Base-by-base conservation (phyloP, 331 rosid genomes). In the Prunus yedoensis region DNA sequence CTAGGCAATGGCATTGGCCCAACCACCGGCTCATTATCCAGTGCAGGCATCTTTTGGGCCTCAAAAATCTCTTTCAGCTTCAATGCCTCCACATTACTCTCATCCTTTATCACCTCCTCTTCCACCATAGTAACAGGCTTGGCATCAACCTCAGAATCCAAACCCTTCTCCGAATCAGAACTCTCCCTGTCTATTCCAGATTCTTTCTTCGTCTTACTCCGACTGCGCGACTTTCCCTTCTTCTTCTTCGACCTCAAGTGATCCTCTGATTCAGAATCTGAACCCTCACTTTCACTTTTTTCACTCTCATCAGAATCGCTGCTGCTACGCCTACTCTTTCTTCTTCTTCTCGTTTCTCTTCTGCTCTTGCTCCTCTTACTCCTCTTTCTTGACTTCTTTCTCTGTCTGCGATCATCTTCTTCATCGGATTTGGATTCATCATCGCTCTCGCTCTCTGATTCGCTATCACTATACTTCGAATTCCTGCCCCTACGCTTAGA, bases 1-100 rank as follows among this genome's bases (percentile, higher is more conserved):
- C 87, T 94, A 0, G 97, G 97, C 87, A 94, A 70, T 0, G 98
- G 97, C 85, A 83, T 83, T 58, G 97, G 98, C 70, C 97, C 98
- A 79, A 94, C 96, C 20, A 81, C 7, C 5, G 86, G 85, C 62
- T 91, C 97, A n/a, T 86, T 68, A 76, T 94, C 96, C 85, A 90
- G 66, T 3, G 85, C 79, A 2, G 89, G 87, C 78, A 82, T 91
- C 89, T 87, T 91, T 84, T 91, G 98, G 3, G 82, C 83, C 78
- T 91, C 98, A 11, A 87, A 81, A 82, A 88, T 74, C 67, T 91
- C 98, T 86, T 79, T 91, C 21, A 94, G 74, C 77, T 68, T 77
- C 70, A 91, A 20, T 18, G 89, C 92, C 80, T 93, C 98, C 32
- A 58, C 77, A 66, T 80, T 80, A 16, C 70, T 78, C 64, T 89